phyloP scores from a whole-genome alignment of 2,329 filamentous ascomycete species.

The Aureobasidium sp. region DNA sequence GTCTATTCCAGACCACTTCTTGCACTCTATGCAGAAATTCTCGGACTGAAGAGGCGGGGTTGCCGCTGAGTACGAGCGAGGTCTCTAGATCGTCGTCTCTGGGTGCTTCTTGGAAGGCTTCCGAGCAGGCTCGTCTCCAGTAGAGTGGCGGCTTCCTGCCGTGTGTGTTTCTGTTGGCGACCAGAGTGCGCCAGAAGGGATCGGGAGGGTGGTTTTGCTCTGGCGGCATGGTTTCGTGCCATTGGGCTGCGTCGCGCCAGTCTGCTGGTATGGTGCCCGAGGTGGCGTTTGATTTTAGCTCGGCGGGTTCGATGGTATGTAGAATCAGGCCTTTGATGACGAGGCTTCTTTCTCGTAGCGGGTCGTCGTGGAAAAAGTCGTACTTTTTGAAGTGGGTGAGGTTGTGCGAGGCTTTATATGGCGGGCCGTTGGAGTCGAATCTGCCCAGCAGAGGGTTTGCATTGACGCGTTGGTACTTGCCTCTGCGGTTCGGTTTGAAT shows the following conservation, averaged over 20 bases:
- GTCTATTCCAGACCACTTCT: conserved; percentile 5
- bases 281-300: not conserved
- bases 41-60: not conserved
- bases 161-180: conserved; percentile 9
- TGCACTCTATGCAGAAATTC: conserved; percentile 10
- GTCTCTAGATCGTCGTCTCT: conserved; percentile 8
- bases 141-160: not conserved
- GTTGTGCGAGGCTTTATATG: not conserved
- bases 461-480: conserved; percentile 11
- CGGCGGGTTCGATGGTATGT: not conserved
- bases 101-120: conserved; percentile 11
- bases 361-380: not conserved
- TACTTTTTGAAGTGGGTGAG: not conserved
- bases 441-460: conserved; percentile 15
- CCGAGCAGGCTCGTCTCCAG: conserved; percentile 4
- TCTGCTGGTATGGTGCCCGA: not conserved
- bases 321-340: not conserved
- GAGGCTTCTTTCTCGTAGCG: not conserved
- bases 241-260: not conserved
- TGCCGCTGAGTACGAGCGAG: not conserved
- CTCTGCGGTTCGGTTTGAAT: not conserved
- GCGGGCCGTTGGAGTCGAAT: not conserved
- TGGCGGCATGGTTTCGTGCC: not conserved
- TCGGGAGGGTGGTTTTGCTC: conserved; percentile 9
- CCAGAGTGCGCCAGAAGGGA: conserved; percentile 14